Evolutionary conservation across 805 yeast genomes (phyloP), one percentile per base, ranked within the genome.

Genomic region (Teunomyces tritomae): DNA sequence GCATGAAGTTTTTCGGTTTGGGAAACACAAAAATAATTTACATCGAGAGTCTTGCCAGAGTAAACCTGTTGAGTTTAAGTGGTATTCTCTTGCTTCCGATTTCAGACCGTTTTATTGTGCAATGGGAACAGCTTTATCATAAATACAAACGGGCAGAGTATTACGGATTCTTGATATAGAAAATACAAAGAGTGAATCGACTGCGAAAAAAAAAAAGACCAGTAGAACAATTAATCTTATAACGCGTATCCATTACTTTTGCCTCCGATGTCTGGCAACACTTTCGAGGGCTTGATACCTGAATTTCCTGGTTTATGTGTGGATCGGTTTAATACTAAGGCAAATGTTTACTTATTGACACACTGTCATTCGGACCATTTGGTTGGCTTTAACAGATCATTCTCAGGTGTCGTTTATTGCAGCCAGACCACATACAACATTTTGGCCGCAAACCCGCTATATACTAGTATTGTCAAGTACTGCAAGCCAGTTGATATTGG

Each of bases 31-130:
- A 78, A 47, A 83, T 94, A 20, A 64, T 94, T 1, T 94, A 92
- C 59, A 71, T 92, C 24, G 98, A 92, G 65, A 84, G 94, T 43
- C 71, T 92, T 36, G 97, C 98, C 0, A 72, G 98, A 36, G 96
- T 90, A 8, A 72, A 75, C 46, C 68, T 71, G 2, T 73, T 94
- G 45, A 89, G 97, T 59, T 67, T 90, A 28, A 83, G 91, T 13
- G 99, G 98, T 0, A 61, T 67, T 42, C 62, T 94, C 14, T 61
- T 92, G 10, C 71, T 86, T 51, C 89, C 89, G 3, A 69, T 94
- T 3, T 74, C 84, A 3, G 87, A 89, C 61, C 71, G 91, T 17
- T 87, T 94, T 50, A 59, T 94, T 1, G 98, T 94, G 7, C 99
- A 94, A 63, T 94, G 99, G 99, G 80, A 79, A 26, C 72, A 74